A percentile compares a stretch with the other conserved stretches of the same genome.
phyloP scores from a whole-genome alignment of 2,329 filamentous ascomycete genomes.

The Diaporthe humulicola region DNA sequence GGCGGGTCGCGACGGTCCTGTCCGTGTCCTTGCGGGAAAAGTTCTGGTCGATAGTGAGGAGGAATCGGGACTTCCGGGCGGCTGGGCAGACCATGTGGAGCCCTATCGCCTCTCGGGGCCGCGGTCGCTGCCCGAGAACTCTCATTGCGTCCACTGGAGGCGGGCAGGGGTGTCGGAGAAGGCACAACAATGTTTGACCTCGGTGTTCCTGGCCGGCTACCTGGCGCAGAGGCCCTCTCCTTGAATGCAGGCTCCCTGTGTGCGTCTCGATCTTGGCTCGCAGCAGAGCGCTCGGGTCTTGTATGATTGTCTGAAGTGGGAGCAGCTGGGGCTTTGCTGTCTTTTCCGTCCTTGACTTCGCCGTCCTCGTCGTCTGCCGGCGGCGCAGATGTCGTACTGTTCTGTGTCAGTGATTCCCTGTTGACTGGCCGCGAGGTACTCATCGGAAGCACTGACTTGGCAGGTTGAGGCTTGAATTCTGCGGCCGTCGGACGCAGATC shows the following conservation, averaged over 20 bases:
- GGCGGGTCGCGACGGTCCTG: conserved; percentile 45
- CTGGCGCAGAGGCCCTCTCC: conserved; percentile 48
- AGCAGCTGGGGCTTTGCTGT: conserved; percentile 45
- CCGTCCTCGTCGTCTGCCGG: conserved; percentile 76
- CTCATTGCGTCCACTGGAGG: conserved; percentile 33
- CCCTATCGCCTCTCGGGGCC: conserved; percentile 45
- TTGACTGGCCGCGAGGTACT: conserved; percentile 40
- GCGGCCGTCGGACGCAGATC: conserved; percentile 70
- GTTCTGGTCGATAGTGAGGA: conserved; percentile 60
- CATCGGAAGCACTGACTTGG: conserved; percentile 43
- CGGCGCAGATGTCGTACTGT: conserved; percentile 43
- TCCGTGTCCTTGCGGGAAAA: conserved; percentile 57
- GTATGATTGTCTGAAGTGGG: conserved; percentile 39
- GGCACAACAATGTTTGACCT: conserved; percentile 29
- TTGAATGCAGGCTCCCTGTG: conserved; percentile 47
- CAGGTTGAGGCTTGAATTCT: conserved; percentile 72
- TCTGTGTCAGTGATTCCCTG: conserved; percentile 40
- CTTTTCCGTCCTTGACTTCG: conserved; percentile 75
- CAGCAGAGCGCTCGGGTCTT: conserved; percentile 37
- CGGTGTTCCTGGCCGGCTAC: conserved; percentile 35
- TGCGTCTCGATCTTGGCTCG: conserved; percentile 44
- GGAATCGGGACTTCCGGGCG: conserved; percentile 71
- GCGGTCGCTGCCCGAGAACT: conserved; percentile 44
- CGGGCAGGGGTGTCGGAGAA: background rate
- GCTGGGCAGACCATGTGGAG: conserved; percentile 59